Evolutionary conservation across 495 filamentous ascomycete species (phyloP).

Genomic region (Tuber umbilicatum): DNA sequence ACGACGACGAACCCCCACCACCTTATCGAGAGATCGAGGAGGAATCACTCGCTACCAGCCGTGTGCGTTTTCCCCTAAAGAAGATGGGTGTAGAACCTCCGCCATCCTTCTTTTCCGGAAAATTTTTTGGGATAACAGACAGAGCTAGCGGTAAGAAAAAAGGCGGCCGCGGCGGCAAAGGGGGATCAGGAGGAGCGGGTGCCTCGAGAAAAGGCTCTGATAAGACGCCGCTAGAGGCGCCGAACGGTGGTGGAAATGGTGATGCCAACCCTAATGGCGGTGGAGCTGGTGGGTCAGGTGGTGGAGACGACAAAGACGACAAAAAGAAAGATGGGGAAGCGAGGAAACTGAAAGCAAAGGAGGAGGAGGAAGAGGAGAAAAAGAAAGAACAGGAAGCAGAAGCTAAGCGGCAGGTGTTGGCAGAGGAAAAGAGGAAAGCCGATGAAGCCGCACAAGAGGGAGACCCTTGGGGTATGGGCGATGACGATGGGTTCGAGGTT

Average conservation of each 20-base stretch:
- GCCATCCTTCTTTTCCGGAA: slow-evolving; percentile 16
- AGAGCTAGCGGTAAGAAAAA: background rate
- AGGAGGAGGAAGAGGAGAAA: slow-evolving; percentile 12
- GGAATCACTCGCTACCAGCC: slow-evolving; percentile 19
- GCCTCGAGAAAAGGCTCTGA: background rate
- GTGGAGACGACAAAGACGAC: slow-evolving; percentile 18
- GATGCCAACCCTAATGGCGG: slow-evolving; percentile 7
- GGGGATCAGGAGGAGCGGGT: background rate
- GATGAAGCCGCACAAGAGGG: slow-evolving; percentile 8
- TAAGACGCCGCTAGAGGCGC: slow-evolving; percentile 4
- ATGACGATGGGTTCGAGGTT: background rate
- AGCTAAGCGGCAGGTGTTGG: slow-evolving; percentile 15
- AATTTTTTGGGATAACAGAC: slow-evolving; percentile 20
- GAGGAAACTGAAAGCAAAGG: slow-evolving; percentile 7
- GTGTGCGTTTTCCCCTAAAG: slow-evolving; percentile 7
- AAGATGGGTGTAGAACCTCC: slow-evolving; percentile 8
- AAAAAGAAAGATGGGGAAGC: slow-evolving; percentile 19
- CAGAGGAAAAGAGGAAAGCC: slow-evolving; percentile 21
- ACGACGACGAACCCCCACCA: slow-evolving; percentile 18
- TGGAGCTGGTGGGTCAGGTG: slow-evolving; percentile 10
- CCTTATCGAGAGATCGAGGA: slow-evolving; percentile 28
- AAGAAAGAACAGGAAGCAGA: background rate
- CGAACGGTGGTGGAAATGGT: background rate
- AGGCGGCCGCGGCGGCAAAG: background rate
- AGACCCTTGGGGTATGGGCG: slow-evolving; percentile 11